Evolutionary conservation across 1,284 basidiomycete species (phyloP).

Genomic region (Leucoagaricus sp.): DNA sequence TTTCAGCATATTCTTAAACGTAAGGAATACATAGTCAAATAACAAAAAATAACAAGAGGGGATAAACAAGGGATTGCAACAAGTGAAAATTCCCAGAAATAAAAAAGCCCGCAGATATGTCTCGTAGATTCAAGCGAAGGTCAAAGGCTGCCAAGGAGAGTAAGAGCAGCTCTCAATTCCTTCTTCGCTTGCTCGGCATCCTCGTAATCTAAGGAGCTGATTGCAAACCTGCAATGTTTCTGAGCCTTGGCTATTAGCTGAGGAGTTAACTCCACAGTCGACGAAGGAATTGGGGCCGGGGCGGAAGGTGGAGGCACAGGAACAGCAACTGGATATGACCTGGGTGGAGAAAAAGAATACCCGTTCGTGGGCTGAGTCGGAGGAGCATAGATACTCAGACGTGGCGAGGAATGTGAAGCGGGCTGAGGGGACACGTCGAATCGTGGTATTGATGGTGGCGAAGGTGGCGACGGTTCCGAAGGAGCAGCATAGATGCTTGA

Average conservation of each 20-base stretch:
- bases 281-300: slow-evolving; percentile 17
- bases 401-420: slow-evolving; percentile 18
- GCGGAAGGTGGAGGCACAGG: slow-evolving; percentile 13
- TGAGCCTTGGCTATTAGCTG: slow-evolving; percentile 71
- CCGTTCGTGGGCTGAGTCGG: slow-evolving; percentile 2
- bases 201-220: slow-evolving; percentile 91
- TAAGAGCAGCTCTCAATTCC: slow-evolving; percentile 77
- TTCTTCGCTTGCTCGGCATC: slow-evolving; percentile 82
- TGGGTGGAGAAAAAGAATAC: slow-evolving; percentile 16
- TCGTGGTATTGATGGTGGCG: slow-evolving; percentile 16
- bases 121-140: background rate
- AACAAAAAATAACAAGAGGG: no score
- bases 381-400: slow-evolving; percentile 14
- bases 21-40: background rate
- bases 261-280: slow-evolving; percentile 58
- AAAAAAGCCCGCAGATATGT: background rate
- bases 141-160: slow-evolving; percentile 54
- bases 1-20: background rate
- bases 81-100: background rate
- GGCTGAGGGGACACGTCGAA: slow-evolving; percentile 15
- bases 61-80: background rate
- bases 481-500: slow-evolving; percentile 24
- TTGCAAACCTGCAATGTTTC: slow-evolving; percentile 90
- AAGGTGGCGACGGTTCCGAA: background rate
- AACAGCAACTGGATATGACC: slow-evolving; percentile 14